phyloP scores from a whole-genome alignment of 768 basidiomycete genomes.

The Leccinum sublutescens region DNA sequence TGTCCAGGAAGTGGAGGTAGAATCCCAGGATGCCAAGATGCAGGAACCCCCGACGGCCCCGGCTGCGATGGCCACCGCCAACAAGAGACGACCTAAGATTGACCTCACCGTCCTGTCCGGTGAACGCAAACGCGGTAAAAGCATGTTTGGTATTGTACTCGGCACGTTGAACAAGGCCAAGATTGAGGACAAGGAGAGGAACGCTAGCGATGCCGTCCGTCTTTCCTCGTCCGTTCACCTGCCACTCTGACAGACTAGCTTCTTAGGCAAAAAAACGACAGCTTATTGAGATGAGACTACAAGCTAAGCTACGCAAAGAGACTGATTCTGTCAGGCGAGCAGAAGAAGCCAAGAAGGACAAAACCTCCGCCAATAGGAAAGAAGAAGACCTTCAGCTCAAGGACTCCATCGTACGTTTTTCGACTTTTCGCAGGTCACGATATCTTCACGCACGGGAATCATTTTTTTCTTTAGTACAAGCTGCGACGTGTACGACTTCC shows the following conservation, averaged over 20 bases:
- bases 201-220: constrained; percentile 78
- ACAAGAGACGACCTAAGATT: constrained; percentile 70
- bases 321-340: constrained; percentile 82
- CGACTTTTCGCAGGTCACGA: not conserved
- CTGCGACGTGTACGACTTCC: constrained; percentile 71
- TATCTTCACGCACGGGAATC: not conserved
- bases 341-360: constrained; percentile 86
- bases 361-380: constrained; percentile 68
- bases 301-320: constrained; percentile 80
- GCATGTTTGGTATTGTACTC: constrained; percentile 81
- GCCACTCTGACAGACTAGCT: constrained; percentile 7
- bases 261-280: constrained; percentile 79
- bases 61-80: constrained; percentile 41
- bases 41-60: constrained; percentile 45
- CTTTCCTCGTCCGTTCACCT: not conserved
- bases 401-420: constrained; percentile 68
- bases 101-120: constrained; percentile 55
- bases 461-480: constrained; percentile 53
- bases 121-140: constrained; percentile 82
- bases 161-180: constrained; percentile 87
- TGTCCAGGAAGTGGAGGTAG: constrained; percentile 31
- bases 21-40: constrained; percentile 35
- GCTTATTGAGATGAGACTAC: constrained; percentile 79
- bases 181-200: constrained; percentile 81
- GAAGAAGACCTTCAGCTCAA: constrained; percentile 82